Base-by-base conservation (phyloP, 1,284 basidiomycete species). In the Ustilago esculenta region DNA sequence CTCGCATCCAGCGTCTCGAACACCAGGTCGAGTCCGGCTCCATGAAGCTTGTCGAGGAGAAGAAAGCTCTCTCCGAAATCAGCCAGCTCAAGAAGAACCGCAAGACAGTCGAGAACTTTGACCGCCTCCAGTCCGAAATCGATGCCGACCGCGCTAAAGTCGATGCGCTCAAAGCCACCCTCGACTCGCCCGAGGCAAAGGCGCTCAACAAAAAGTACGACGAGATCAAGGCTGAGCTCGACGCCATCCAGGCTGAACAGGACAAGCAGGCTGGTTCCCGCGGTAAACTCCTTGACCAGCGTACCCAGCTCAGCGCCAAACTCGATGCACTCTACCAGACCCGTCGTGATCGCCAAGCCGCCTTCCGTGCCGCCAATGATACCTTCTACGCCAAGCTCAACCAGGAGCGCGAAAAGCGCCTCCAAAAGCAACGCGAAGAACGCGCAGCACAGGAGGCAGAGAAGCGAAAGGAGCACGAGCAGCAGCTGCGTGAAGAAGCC, bases 21-120 rank as follows among this genome's bases (percentile, higher is more conserved):
- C 76, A 67, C 25, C 90, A 94, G 81, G 89, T 99, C 60, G 95
- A 98, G 80, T 90, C 91, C 9, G 96, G 95, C 20, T 88, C 82
- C 67, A 87, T 98, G 87, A 97, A 94, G 83, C 87, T 98, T 53
- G 94, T 90, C 33, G 95, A 97, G 54, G 96, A 98, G 84, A 98
- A 97, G 84, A 90, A 92, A 70, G 92, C 94, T 5, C 86, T 99
- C 18, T 87, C 88, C 73, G 95, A 98, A 79, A 96, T 99, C 74
- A 80, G 73, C 48, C 91, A 94, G 82, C 71, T 81, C 24, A 85
- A 86, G 46, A 76, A 76, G 50, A 51, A 71, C 47, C 73, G 76
- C 36, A 77, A 73, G 44, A 45, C 48, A 21, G 70, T 81, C 25
- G 80, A 81, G 39, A 58, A 50, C 46, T 69, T 81, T 47, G 68